Base-by-base conservation (phyloP, 225 moss, liverwort and hornwort species). In the Thuidium tamariscinum region DNA sequence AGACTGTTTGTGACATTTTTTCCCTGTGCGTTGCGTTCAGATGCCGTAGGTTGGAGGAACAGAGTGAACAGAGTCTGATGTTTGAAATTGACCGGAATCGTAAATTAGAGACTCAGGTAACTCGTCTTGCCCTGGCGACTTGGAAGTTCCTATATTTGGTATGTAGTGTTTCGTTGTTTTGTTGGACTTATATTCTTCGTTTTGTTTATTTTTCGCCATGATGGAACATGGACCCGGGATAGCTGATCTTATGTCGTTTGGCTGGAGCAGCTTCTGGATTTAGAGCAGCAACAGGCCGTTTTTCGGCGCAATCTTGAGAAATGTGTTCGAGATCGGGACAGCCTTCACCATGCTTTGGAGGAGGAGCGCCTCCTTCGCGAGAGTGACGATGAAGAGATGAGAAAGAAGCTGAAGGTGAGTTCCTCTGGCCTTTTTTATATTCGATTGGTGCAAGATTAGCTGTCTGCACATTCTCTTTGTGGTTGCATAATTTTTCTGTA, bases 361-460 rank as follows among this genome's bases (percentile, higher is more conserved):
- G 90, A 92, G 87, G 92, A 92, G 76, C 85, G 90, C 8, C 90
- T 85, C 59, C 44, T 44, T 44, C 92, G 92, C 63, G 92, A 90
- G 76, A 89, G 63, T 83, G 92, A 90, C 80, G 92, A 92, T 65
- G 92, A 92, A 82, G 92, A 92, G 77, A 92, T 92, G 92, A 85
- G 92, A 67, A 86, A 82, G 73, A 92, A 92, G 68, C 80, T 92
- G 78, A 92, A 92, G 90, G 92, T 92, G 7, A 49, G 86, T 81
- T 70, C 5, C 55, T 22, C 72, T 85, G 67, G 36, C 29, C 16
- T 6, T 11, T 44, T 5, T 60, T 72, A 5, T 6, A 25, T 59
- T 55, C 25, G 66, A 14, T 46, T 75, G 41, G 23, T 46, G 39
- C 13, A 22, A 34, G 81, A 54, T 52, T 39, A 16, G 51, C 19